These are phyloP conservation scores for Alopecurus myosuroides DNA, from an alignment of 176 grass and related monocot species.

Conservation along the genomic window DNA sequence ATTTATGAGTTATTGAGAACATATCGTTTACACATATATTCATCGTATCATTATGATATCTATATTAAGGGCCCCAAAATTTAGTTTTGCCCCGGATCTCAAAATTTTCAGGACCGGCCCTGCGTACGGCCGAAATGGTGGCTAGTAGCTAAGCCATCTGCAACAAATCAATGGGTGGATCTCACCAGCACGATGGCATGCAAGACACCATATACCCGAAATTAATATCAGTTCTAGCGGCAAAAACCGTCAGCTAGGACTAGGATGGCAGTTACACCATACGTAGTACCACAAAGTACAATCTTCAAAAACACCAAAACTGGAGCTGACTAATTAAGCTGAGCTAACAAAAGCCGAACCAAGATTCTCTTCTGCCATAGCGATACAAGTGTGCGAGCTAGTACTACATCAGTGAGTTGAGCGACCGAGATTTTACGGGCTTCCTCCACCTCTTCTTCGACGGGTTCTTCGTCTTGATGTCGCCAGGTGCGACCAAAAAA, in stretches of 20 bases:
- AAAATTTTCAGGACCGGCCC: too few species aligned
- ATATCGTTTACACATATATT: too few species aligned
- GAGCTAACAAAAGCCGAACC: neutral
- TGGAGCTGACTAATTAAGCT: neutral
- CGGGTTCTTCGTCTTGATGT: neutral
- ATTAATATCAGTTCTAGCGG: neutral
- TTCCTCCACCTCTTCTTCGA: constrained; percentile 48
- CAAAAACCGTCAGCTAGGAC: neutral
- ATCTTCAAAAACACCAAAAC: neutral
- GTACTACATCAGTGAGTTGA: constrained; percentile 47
- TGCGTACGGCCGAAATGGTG: neutral
- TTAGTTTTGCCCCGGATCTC: too few species aligned
- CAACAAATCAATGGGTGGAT: neutral
- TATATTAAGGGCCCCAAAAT: too few species aligned
- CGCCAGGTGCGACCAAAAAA: neutral
- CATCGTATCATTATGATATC: too few species aligned
- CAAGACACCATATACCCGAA: neutral
- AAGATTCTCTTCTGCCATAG: neutral
- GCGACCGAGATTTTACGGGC: constrained; percentile 45
- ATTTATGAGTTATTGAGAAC: too few species aligned
- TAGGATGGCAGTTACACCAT: neutral
- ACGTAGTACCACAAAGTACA: neutral
- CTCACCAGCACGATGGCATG: neutral
- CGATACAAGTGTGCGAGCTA: neutral
- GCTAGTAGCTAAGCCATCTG: neutral